Evolutionary conservation across 2,329 filamentous ascomycete species (phyloP), one percentile per base, ranked within the genome.

Genomic region (Malbranchea cinnamomea): DNA sequence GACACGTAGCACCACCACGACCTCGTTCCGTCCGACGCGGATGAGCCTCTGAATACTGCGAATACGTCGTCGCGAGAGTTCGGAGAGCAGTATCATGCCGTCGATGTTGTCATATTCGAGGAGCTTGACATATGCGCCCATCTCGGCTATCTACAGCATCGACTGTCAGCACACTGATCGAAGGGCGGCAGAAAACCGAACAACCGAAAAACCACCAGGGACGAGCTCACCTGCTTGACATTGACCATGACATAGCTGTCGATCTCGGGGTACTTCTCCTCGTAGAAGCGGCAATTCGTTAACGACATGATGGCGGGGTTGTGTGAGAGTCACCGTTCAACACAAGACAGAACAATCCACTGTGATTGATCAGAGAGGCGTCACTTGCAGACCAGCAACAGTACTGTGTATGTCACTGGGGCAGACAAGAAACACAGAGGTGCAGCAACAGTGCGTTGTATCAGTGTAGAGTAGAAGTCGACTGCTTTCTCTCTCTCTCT

Each of bases 201-300:
- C 26, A 11, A 21, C 20, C 11, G 7, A 12, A 8, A 31, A 15
- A 10, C 16, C 18, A 11, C 13, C 9, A 30, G 11, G 12, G 31
- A 26, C n/a, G n/a, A n/a, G n/a, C 50, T 24, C 55, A 85, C 80
- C 76, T 93, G 84, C 73, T 93, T 92, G 50, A 95, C 89, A 62
- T 95, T 98, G 57, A 98, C 89, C 89, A 98, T 98, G 56, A 98
- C 91, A 63, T 94, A 95, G 69, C 83, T 92, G 64, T 98, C 89
- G 56, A 98, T 87, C 70, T 95, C 89, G 36, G 84, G 84, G 53
- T 79, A 94, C 63, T 92, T 92, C 65, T 93, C 83, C 70, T 93
- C 84, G 59, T 93, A 94, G 63, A 91, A 94, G 51, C 84, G 83
- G 62, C 81, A 92, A 65, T 92, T 92, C 56, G 81, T 89, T 67